Percentiles rank a stretch among this genome's conserved stretches.
phyloP scores from a whole-genome alignment of 345 rosid genomes.

The Adansonia digitata region DNA sequence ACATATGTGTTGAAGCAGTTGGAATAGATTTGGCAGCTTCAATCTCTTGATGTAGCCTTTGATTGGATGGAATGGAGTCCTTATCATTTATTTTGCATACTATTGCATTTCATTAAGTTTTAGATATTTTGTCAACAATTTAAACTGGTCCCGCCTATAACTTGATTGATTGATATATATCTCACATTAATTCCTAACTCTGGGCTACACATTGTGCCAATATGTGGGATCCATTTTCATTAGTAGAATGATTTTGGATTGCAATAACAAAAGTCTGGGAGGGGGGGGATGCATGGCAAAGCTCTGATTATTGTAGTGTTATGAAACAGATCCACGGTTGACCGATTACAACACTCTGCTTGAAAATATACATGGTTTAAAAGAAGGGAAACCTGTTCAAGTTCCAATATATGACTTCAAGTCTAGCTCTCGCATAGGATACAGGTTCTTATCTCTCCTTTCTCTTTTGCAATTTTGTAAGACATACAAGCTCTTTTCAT shows the following conservation, averaged over 20 bases:
- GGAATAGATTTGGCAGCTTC: not conserved
- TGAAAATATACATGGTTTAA: conserved; percentile 72
- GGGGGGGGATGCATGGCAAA: conserved; percentile 17
- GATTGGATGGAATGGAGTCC: not conserved
- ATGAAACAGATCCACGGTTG: conserved; percentile 86
- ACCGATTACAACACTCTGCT: conserved; percentile 91
- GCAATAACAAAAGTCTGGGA: conserved; percentile 1
- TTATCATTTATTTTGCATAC: not conserved
- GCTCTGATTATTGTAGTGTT: conserved; percentile 26
- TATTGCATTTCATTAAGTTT: not conserved
- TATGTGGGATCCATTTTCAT: conserved; percentile 8
- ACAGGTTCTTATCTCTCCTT: conserved; percentile 47
- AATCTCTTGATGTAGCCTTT: conserved; percentile 3
- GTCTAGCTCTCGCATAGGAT: conserved; percentile 82
- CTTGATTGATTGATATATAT: not conserved
- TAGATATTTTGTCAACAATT: too few species aligned
- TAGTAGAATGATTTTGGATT: conserved; percentile 7
- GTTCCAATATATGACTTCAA: conserved; percentile 96
- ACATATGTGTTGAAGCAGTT: not conserved
- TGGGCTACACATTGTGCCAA: not conserved
- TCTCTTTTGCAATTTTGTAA: conserved; percentile 1
- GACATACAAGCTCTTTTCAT: not conserved
- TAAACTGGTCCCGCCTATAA: not conserved
- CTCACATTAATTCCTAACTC: not conserved
- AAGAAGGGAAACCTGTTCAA: conserved; percentile 80